Evolutionary conservation across 352 stramenopile species (phyloP).

Genomic region (Globisporangium spinosum): DNA sequence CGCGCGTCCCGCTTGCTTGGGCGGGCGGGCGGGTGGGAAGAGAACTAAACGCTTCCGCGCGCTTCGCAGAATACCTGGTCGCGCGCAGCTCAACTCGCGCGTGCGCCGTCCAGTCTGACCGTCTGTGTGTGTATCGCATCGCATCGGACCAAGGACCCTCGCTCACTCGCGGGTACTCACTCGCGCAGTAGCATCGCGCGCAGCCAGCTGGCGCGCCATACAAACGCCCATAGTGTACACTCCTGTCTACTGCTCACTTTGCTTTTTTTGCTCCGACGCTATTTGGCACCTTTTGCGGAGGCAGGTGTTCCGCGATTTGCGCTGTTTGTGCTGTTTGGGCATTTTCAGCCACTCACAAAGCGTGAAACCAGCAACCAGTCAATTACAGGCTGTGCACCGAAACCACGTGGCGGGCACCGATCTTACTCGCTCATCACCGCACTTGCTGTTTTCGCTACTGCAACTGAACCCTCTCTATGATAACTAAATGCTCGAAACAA

Average conservation of each 20-base stretch:
- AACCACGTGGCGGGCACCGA: neutral
- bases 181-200: neutral
- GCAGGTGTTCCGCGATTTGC: constrained; percentile 3
- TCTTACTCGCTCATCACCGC: neutral
- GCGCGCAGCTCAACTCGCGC: neutral
- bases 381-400: constrained; percentile 8
- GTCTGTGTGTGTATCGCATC: neutral
- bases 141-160: neutral
- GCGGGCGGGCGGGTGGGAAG: neutral
- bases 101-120: neutral
- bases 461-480: neutral
- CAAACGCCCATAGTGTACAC: neutral
- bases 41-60: neutral
- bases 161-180: neutral
- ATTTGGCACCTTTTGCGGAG: neutral
- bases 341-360: constrained; percentile 6
- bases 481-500: neutral
- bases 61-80: neutral
- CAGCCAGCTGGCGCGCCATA: neutral
- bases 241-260: neutral
- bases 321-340: constrained; percentile 7
- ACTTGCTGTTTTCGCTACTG: neutral
- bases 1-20: neutral
- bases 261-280: neutral
- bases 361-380: neutral